phyloP scores from a whole-genome alignment of 2,329 filamentous ascomycete genomes.

The Mycosphaerella sp. region DNA sequence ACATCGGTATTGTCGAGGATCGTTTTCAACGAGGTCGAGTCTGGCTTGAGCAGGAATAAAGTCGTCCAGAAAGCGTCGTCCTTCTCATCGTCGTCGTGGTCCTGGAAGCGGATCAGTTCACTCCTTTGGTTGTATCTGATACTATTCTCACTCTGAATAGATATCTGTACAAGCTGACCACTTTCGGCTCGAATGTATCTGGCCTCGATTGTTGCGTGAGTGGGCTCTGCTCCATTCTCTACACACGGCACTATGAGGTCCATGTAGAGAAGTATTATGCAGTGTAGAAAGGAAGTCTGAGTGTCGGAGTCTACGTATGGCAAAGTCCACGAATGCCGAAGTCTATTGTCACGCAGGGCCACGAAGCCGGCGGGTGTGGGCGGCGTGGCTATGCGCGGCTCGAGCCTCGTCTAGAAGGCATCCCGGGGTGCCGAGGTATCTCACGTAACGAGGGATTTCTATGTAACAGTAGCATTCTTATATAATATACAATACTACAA shows the following conservation, averaged over 20 bases:
- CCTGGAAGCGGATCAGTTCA: conserved; percentile 32
- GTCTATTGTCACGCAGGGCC: background rate
- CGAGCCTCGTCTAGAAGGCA: too few relatives aligned
- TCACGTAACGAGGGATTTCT: too few relatives aligned
- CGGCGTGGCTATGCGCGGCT: background rate
- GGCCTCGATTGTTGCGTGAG: conserved; percentile 88
- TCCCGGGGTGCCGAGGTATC: too few relatives aligned
- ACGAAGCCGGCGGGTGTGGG: background rate
- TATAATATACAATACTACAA: too few relatives aligned
- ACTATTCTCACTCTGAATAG: conserved; percentile 57
- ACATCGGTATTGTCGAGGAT: conserved; percentile 66
- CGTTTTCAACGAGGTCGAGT: conserved; percentile 60
- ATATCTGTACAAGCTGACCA: conserved; percentile 79
- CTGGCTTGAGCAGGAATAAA: conserved; percentile 85
- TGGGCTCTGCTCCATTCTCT: conserved; percentile 41
- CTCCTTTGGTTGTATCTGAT: background rate
- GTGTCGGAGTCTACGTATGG: background rate
- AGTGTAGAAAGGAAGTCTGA: background rate
- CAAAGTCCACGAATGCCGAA: background rate
- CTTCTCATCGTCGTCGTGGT: conserved; percentile 61
- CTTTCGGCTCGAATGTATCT: conserved; percentile 88
- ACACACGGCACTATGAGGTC: background rate
- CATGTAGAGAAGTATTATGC: background rate
- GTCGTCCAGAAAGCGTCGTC: conserved; percentile 93
- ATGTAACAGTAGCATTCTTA: too few relatives aligned